Base-by-base conservation (phyloP, 2,329 filamentous ascomycete genomes). In the Fusarium agapanthi region DNA sequence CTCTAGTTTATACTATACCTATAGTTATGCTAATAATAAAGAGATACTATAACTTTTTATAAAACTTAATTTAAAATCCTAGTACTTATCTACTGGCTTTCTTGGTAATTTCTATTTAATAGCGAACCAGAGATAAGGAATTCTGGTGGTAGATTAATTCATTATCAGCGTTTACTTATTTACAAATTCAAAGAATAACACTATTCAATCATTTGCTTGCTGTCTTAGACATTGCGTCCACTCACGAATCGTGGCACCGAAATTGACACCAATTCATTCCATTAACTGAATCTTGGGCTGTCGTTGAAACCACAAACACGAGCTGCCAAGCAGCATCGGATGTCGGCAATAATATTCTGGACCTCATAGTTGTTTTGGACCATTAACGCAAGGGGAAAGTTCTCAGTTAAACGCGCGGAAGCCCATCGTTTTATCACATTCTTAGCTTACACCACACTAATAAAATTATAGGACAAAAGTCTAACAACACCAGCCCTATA, bases 301-400 rank as follows among this genome's bases (percentile, higher is more conserved):
- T 28, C 22, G 43, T 73, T 51, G 20, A 71, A 61, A 47, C 34
- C 54, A 64, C 54, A 18, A 40, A 32, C 40, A 55, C 38, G 16
- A 66, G 45, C 59, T 45, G 57, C 71, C 71, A 72, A 74, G 63
- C 35, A 55, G 63, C 38, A 44, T 43, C 64, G 67, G 71, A 59
- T 62, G 47, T 74, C 71, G 67, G 68, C 64, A 74, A 54, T 56
- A 55, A 41, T 56, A 65, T 65, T 69, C 47, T 73, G 54, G 62
- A 57, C 35, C 64, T 73, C 32, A 71, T 65, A 35, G 62, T 82
- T 12, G 63, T 77, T 32, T 80, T 82, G 79, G 79, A 82, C 82
- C 67, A 66, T 81, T 30, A 77, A 81, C 53, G 71, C 75, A 28
- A 65, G 69, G 32, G 65, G 53, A 6, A 30, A 61, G 30, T 50